Evolutionary conservation across 129 eudicot species (phyloP), one percentile per base, ranked within the genome.

Genomic region (Oenanthe sinensis): DNA sequence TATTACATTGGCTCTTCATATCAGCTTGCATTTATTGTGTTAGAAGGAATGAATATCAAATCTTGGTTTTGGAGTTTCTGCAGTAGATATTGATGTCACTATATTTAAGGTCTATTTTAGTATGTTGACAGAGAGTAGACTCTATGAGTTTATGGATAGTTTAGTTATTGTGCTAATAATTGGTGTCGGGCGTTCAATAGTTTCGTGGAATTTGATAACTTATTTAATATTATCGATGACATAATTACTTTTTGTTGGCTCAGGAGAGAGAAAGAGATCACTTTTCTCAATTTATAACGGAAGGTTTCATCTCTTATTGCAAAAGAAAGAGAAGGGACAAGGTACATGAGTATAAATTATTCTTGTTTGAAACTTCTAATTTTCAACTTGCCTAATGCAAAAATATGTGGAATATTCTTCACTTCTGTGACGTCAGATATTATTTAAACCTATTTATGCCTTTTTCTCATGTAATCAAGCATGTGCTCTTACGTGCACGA

Each of bases 231-330:
- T 9, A 33, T 24, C 13, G 7, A 67, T 67, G 75, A 72, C 28
- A 6, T 26, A 40, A 44, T 58, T 84, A 47, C 73, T 49, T 78
- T 75, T 42, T 43, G 22, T 78, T 75, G 45, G 54, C 79, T 54
- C 88, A 96, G 99, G 99, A 96, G 82, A 92, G 90, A 5, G 99
- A 96, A 79, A 86, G 97, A 75, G 99, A 96, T 82, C 99, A 96
- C 87, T 96, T 92, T 77, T 92, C 99, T n/a, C 99, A 96, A 82
- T 96, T 96, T 49, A 88, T 96, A 73, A 96, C 99, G 42, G 99
- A 96, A 85, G 97, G 99, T 74, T 96, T 96, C 82, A 90, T 90
- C 45, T 90, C 99, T 79, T 96, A 96, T 80, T 96, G 99, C 84
- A 96, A 92, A 88, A 96, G 99, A 85, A 96, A 96, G 84, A 80